phyloP scores from a whole-genome alignment of 495 filamentous ascomycete genomes.

The Penicillium lividum region DNA sequence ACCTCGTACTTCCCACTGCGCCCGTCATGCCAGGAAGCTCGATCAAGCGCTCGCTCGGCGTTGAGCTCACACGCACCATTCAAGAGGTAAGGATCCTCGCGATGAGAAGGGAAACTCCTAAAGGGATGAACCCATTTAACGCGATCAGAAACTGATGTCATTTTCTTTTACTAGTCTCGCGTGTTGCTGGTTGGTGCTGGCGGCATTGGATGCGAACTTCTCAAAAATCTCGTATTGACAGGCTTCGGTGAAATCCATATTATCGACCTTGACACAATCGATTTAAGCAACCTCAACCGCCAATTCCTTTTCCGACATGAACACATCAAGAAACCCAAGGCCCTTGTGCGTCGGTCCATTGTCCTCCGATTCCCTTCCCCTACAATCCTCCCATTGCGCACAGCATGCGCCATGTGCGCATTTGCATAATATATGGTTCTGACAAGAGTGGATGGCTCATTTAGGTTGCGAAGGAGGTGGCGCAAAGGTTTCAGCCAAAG shows the following conservation, averaged over 20 bases:
- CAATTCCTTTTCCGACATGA: constrained; percentile 97
- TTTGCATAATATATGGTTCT: neutral
- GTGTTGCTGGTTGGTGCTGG: constrained; percentile 95
- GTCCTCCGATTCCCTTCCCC: constrained; percentile 13
- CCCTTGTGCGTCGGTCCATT: constrained; percentile 65
- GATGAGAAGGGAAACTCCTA: neutral
- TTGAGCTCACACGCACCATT: constrained; percentile 57
- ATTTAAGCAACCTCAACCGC: constrained; percentile 95
- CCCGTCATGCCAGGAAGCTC: constrained; percentile 56
- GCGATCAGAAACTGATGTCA: constrained; percentile 19
- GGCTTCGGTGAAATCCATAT: constrained; percentile 96
- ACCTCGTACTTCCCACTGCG: constrained; percentile 21
- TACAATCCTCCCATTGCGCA: constrained; percentile 6
- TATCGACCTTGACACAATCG: constrained; percentile 97
- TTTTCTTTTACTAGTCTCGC: constrained; percentile 59
- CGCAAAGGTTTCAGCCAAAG: constrained; percentile 85
- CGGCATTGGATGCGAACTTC: constrained; percentile 94
- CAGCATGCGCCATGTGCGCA: neutral
- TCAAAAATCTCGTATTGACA: constrained; percentile 93
- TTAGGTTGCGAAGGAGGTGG: constrained; percentile 92
- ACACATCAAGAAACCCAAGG: constrained; percentile 97
- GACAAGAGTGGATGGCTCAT: neutral
- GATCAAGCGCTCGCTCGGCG: constrained; percentile 62
- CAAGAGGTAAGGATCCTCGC: constrained; percentile 55
- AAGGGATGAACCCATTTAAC: neutral